A percentile compares a stretch with the other conserved stretches of the same genome.
These are phyloP conservation scores for Tricladium varicosporioides DNA, from an alignment of 2,329 filamentous ascomycete species.

Conservation along the genomic window DNA sequence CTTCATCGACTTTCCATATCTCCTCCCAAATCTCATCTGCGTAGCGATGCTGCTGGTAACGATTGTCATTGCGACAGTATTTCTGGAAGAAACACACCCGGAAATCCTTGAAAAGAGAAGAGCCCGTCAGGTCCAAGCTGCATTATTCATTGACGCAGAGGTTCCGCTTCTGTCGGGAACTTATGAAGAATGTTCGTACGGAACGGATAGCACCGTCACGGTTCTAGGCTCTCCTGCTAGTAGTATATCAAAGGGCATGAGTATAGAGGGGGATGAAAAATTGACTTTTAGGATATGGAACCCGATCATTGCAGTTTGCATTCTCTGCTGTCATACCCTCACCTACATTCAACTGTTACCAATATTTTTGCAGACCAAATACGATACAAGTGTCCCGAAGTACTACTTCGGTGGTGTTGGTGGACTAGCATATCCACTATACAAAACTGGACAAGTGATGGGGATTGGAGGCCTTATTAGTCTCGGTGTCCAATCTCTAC, in stretches of 20 bases:
- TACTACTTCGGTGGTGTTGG: slow-evolving; percentile 1
- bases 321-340: not conserved
- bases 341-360: slow-evolving; percentile 5
- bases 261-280: not conserved
- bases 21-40: slow-evolving; percentile 84
- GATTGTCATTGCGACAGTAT: not conserved
- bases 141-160: not conserved
- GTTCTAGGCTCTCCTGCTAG: not conserved
- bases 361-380: not conserved
- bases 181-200: not conserved
- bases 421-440: not conserved
- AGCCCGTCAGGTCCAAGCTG: not conserved
- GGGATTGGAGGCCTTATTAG: slow-evolving; percentile 1
- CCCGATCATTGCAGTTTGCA: slow-evolving; percentile 4
- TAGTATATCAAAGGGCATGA: not conserved
- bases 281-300: slow-evolving; percentile 1
- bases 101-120: not conserved
- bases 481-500: not conserved
- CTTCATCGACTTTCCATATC: slow-evolving; percentile 81
- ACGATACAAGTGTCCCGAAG: not conserved
- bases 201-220: not conserved
- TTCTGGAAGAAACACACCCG: slow-evolving; percentile 6
- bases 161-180: not conserved
- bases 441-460: slow-evolving; percentile 1
- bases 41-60: slow-evolving; percentile 28